phyloP scores from a whole-genome alignment of 768 basidiomycete genomes.

The Podaxis sp. region DNA sequence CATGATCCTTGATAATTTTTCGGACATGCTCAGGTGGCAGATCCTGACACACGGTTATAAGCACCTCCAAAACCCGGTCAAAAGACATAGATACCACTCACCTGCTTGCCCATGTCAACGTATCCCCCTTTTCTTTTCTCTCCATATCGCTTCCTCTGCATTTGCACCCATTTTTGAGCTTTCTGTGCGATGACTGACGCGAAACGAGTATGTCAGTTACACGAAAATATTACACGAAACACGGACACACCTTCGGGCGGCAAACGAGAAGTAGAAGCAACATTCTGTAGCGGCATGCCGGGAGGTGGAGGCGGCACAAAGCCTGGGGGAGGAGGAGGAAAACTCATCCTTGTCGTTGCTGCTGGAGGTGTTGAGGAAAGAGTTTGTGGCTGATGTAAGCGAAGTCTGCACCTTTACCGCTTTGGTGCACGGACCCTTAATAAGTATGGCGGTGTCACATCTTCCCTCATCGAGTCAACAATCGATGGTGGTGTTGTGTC shows the following conservation, averaged over 20 bases:
- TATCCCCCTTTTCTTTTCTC: slow-evolving; percentile 88
- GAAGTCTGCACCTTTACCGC: slow-evolving; percentile 16
- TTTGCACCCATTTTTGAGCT: slow-evolving; percentile 93
- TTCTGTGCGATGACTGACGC: slow-evolving; percentile 75
- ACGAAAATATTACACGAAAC: slow-evolving; percentile 10
- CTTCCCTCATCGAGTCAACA: not conserved
- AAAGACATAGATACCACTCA: slow-evolving; percentile 32
- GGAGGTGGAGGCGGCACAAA: slow-evolving; percentile 50
- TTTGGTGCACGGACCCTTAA: slow-evolving; percentile 38
- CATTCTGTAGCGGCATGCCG: slow-evolving; percentile 43
- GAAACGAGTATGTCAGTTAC: slow-evolving; percentile 20
- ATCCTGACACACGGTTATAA: slow-evolving; percentile 52
- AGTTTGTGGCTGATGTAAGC: slow-evolving; percentile 43
- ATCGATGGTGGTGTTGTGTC: not conserved
- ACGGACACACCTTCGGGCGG: slow-evolving; percentile 42
- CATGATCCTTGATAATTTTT: slow-evolving; percentile 99
- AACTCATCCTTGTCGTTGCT: slow-evolving; percentile 44
- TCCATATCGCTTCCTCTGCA: slow-evolving; percentile 91
- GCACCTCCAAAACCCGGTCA: slow-evolving; percentile 10
- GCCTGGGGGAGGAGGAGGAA: slow-evolving; percentile 56
- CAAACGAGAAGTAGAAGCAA: slow-evolving; percentile 41
- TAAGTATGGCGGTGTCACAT: not conserved
- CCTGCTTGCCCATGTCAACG: slow-evolving; percentile 92
- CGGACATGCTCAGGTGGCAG: slow-evolving; percentile 96
- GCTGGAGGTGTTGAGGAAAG: slow-evolving; percentile 37